Evolutionary conservation across 768 basidiomycete genomes (phyloP).

Genomic region (Tremella fuciformis): DNA sequence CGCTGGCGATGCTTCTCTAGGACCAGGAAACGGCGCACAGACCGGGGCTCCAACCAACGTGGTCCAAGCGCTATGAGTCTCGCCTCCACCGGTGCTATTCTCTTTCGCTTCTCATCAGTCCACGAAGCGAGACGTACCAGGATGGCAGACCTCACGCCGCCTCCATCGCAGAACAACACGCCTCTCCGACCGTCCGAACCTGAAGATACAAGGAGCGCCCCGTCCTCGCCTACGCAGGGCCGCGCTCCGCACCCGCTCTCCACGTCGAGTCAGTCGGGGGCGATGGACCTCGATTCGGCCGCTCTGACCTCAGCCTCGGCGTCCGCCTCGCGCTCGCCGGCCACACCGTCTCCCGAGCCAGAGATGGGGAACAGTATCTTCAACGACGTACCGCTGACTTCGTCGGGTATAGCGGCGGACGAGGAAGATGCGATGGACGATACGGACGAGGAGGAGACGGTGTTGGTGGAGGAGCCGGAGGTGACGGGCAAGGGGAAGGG

Average conservation of each 20-base stretch:
- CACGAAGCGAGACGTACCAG: neutral
- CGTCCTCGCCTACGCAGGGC: neutral
- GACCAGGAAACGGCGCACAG: no score
- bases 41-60: no score
- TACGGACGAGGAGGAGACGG: neutral
- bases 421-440: conserved; percentile 4
- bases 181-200: conserved; percentile 6
- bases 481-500: neutral
- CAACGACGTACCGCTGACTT: no score
- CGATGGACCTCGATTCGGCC: neutral
- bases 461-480: neutral
- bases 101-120: no score
- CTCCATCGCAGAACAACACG: conserved; percentile 8
- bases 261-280: neutral
- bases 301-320: neutral
- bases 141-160: conserved; percentile 11
- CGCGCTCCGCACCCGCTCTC: neutral
- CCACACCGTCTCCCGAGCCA: conserved; percentile 6
- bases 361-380: no score
- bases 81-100: no score
- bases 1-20: no score
- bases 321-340: neutral
- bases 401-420: neutral
- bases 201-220: neutral
- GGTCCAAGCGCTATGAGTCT: no score